phyloP scores from a whole-genome alignment of 495 filamentous ascomycete genomes.

The Penicillium daleae region DNA sequence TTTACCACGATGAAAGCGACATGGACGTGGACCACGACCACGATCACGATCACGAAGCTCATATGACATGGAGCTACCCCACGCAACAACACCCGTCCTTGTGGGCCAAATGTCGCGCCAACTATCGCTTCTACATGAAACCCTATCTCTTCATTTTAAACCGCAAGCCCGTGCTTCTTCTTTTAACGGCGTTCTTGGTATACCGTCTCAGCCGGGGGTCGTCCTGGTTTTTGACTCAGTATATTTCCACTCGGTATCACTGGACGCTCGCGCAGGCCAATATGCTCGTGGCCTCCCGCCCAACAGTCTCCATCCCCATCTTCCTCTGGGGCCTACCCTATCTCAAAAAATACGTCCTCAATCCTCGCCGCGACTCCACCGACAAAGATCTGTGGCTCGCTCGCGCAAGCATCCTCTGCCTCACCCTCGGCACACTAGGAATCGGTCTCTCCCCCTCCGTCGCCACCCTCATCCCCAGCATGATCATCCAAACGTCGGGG shows the following conservation, averaged over 20 bases:
- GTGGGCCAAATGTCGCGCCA: slow-evolving; percentile 21
- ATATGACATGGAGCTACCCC: slow-evolving; percentile 31
- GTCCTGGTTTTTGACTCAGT: slow-evolving; percentile 57
- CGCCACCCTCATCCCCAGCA: slow-evolving; percentile 44
- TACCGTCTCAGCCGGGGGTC: slow-evolving; percentile 56
- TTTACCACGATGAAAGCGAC: slow-evolving; percentile 28
- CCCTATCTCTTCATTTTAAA: slow-evolving; percentile 50
- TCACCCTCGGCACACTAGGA: slow-evolving; percentile 51
- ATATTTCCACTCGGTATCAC: slow-evolving; percentile 59
- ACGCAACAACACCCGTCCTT: slow-evolving; percentile 20
- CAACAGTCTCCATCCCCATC: slow-evolving; percentile 53
- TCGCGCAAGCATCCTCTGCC: slow-evolving; percentile 48
- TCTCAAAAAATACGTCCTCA: slow-evolving; percentile 26
- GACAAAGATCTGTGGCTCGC: slow-evolving; percentile 58
- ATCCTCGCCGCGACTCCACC: slow-evolving; percentile 29
- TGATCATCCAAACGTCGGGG: slow-evolving; percentile 54
- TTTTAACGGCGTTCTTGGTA: slow-evolving; percentile 56
- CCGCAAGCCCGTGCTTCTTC: slow-evolving; percentile 48
- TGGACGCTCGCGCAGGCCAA: slow-evolving; percentile 59
- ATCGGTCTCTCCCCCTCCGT: slow-evolving; percentile 49
- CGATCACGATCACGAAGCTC: slow-evolving; percentile 14
- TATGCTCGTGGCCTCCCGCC: slow-evolving; percentile 55
- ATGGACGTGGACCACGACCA: slow-evolving; percentile 14
- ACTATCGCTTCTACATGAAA: slow-evolving; percentile 34
- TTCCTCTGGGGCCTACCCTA: slow-evolving; percentile 55